These are phyloP conservation scores for Neofusicoccum umdonicola DNA, from an alignment of 2,329 filamentous ascomycete genomes.

Conservation along the genomic window DNA sequence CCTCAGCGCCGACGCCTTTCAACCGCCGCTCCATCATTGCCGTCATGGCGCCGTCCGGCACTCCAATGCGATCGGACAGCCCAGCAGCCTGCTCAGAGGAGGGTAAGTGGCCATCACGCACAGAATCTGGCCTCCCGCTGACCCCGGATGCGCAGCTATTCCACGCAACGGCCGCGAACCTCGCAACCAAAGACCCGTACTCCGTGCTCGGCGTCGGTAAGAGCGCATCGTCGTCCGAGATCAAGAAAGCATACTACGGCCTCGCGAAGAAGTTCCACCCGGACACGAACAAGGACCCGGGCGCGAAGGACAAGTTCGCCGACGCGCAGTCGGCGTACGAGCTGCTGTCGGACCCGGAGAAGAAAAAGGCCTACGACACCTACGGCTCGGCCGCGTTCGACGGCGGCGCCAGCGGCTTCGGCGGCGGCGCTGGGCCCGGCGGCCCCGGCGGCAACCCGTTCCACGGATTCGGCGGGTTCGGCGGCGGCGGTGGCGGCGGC, in stretches of 20 bases:
- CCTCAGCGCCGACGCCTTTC: conserved; percentile 17
- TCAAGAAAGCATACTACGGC: conserved; percentile 98
- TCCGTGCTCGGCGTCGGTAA: conserved; percentile 80
- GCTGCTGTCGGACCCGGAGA: conserved; percentile 85
- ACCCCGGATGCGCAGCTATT: conserved; percentile 28
- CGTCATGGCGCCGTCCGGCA: conserved; percentile 9
- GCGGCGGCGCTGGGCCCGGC: conserved; percentile 62
- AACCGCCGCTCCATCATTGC: conserved; percentile 4
- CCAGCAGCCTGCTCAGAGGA: conserved; percentile 28
- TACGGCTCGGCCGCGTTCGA: conserved; percentile 80
- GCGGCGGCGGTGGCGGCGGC: conserved; percentile 49
- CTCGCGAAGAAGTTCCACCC: conserved; percentile 97
- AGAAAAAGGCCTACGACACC: conserved; percentile 87
- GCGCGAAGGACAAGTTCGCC: conserved; percentile 91
- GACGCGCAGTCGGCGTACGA: conserved; percentile 95
- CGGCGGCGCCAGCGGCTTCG: conserved; percentile 53
- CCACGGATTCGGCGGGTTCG: conserved; percentile 51
- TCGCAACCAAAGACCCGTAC: conserved; percentile 74
- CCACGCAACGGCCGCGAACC: conserved; percentile 53
- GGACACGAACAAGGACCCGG: conserved; percentile 92
- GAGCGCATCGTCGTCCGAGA: conserved; percentile 76
- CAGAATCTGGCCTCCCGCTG: neutral
- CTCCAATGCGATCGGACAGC: neutral
- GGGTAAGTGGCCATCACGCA: conserved; percentile 24
- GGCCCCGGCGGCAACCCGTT: conserved; percentile 65